Evolutionary conservation across 805 yeast species (phyloP), one percentile per base, ranked within the genome.

Genomic region (Metschnikowia reukaufii): DNA sequence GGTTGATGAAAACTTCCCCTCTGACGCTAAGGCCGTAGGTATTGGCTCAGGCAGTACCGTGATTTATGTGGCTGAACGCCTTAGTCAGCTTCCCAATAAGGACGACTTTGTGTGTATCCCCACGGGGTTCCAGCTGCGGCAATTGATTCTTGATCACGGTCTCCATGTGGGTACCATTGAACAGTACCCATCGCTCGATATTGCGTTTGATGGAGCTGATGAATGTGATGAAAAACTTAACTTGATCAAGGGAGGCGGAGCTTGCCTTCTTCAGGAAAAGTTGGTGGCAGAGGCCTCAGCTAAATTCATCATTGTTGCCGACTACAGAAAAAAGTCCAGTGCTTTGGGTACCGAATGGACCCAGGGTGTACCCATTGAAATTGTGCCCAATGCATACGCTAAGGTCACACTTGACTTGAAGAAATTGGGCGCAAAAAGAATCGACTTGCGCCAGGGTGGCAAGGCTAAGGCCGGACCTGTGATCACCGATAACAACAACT

Each of bases 201-300:
- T 94, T 57, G 96, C 97, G 1, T 94, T 94, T 64, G 99, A 94
- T 66, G 99, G 99, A 37, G 98, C 99, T 2, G 99, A 94, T 67
- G 99, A 94, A 68, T 91, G 91, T 48, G 99, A 92, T 66, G 63
- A 79, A 4, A 63, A 76, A 17, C 75, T 94, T 58, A 88, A 90
- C 63, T 83, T 91, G 59, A 94, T 94, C 65, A 94, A 94, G 70
- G 99, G 99, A 56, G 99, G 99, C 40, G 99, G 99, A 35, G 99
- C 97, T 1, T 94, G 99, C 67, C 74, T 90, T 52, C 85, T 94
- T 71, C 99, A 92, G 71, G 99, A 94, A 66, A 94, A 94, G 70
- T 76, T 94, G 44, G 96, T 94, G 12, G 96, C 97, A 15, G 77
- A 81, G 47, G 81, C 88, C 51, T 82, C 97, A 3, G 72, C 78